Evolutionary conservation across 306 rosid genomes (phyloP), one percentile per base, ranked within the genome.

Genomic region (Oemleria cerasiformis): DNA sequence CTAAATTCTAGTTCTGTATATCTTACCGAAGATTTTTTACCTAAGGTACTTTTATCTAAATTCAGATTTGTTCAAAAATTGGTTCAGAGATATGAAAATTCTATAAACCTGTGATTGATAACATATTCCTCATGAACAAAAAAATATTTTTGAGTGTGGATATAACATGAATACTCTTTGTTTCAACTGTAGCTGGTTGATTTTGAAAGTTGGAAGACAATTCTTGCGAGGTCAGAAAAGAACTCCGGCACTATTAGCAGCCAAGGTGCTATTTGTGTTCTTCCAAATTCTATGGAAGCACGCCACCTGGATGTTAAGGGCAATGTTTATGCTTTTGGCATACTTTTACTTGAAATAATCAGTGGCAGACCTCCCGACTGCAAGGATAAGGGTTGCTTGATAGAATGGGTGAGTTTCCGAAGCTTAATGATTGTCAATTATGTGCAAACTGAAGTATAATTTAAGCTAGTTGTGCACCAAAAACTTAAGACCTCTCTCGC

Each of bases 181-280:
- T 69, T 78, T 72, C 30, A 60, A 63, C 58, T 84, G 86, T 87
- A 95, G 99, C 77, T 95, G 76, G 92, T 95, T 79, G 97, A 95
- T 79, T 95, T 95, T 78, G 99, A 95, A 82, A 85, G 97, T 83
- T 95, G 99, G 97, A 95, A 95, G 85, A 79, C 95, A 65, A 91
- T 95, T 78, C 90, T 95, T 67, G 88, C 84, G 57, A 87, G 97
- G 85, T 89, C 96, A 23, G 99, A 91, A 77, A 89, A 84, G 78
- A 87, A 89, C 78, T 88, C 93, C 4, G 92, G 90, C 67, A 65
- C 96, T 40, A 78, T 95, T 66, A 84, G 84, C 59, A 85, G 84
- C 79, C 90, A 89, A 83, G 99, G 97, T 57, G 82, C 84, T 68
- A 72, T 81, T 68, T 95, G 96, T 68, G 80, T 91, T 67, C 96